phyloP scores from a whole-genome alignment of 2,329 filamentous ascomycete genomes.

The Botryosphaeria dothidea region DNA sequence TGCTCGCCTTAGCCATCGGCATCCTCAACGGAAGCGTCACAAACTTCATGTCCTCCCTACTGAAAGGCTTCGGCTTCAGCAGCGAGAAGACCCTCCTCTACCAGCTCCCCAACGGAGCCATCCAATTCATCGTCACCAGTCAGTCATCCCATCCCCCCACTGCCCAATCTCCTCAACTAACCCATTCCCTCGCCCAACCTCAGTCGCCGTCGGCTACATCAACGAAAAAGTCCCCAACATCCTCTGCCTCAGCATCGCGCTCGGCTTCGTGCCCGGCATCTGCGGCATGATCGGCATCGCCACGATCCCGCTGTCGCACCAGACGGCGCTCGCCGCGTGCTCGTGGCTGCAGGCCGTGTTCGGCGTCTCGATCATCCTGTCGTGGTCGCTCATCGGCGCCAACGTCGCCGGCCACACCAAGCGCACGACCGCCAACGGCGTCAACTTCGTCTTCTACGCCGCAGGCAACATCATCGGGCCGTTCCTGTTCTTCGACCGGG shows the following conservation, averaged over 20 bases:
- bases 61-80: constrained; percentile 45
- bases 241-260: constrained; percentile 19
- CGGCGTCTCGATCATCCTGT: neutral
- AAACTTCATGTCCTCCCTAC: constrained; percentile 50
- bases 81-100: neutral
- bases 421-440: neutral
- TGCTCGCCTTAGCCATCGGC: constrained; percentile 46
- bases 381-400: constrained; percentile 5
- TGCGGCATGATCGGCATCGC: constrained; percentile 7
- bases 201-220: neutral
- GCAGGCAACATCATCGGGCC: constrained; percentile 46
- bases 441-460: neutral
- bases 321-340: neutral
- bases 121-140: constrained; percentile 17
- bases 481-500: constrained; percentile 44
- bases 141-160: constrained; percentile 5
- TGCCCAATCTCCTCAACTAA: neutral
- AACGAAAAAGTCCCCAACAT: neutral
- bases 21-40: constrained; percentile 52
- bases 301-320: constrained; percentile 6
- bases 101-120: neutral
- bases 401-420: constrained; percentile 7
- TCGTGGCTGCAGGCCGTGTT: neutral
- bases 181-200: neutral
- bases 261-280: constrained; percentile 13